These are phyloP conservation scores for Volvariella volvacea DNA, from an alignment of 1,284 basidiomycete genomes.

Conservation along the genomic window DNA sequence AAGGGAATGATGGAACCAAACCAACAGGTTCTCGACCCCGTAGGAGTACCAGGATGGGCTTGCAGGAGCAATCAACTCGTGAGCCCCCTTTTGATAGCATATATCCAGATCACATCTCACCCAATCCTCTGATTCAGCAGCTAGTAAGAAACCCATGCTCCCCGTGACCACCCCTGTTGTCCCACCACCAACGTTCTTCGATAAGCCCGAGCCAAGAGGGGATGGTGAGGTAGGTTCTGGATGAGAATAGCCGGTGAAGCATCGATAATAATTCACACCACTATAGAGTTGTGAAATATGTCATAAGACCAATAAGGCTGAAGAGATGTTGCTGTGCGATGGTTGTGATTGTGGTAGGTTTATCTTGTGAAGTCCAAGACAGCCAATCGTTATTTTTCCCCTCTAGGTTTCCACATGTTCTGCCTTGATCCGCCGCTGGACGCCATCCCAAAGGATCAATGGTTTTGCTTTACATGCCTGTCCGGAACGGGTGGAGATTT, in stretches of 20 bases:
- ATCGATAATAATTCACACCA: constrained; percentile 15
- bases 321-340: constrained; percentile 93
- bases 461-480: constrained; percentile 95
- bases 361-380: constrained; percentile 1
- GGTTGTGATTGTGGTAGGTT: constrained; percentile 87
- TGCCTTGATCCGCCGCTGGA: constrained; percentile 90
- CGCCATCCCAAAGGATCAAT: constrained; percentile 85
- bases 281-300: constrained; percentile 84
- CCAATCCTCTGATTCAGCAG: no score
- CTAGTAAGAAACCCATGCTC: no score
- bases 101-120: no score
- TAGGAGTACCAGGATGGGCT: constrained; percentile 36
- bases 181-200: constrained; percentile 40
- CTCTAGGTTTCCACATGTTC: constrained; percentile 88
- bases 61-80: constrained; percentile 34
- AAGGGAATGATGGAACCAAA: constrained; percentile 33
- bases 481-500: constrained; percentile 95
- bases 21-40: constrained; percentile 28
- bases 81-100: constrained; percentile 4
- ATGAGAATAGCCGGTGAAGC: no score
- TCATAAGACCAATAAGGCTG: constrained; percentile 78
- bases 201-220: constrained; percentile 35
- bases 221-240: constrained; percentile 42
- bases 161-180: constrained; percentile 20
- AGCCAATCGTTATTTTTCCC: constrained; percentile 3